Evolutionary conservation across 2,329 filamentous ascomycete genomes (phyloP), one percentile per base, ranked within the genome.

Genomic region (Aspergillus fumigatiaffinis): DNA sequence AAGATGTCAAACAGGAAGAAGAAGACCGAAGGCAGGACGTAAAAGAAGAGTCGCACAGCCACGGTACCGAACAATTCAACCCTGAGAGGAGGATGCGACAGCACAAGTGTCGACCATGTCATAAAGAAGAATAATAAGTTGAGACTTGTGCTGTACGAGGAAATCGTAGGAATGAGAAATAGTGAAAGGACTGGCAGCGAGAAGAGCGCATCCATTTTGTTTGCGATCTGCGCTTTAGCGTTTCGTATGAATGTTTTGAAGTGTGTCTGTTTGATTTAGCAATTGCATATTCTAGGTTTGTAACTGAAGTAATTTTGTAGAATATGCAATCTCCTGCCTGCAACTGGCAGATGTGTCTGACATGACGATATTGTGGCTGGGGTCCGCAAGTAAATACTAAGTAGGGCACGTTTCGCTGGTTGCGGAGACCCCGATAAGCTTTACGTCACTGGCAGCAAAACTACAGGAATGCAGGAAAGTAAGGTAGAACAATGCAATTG

Each of bases 111-210:
- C 5, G 86, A 86, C 92, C 92, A 96, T 65, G 90, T 93, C 77
- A 96, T 84, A 73, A 92, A 93, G 75, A 96, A 94, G 79, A 96
- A 92, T 60, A 95, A 78, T 25, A 96, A 77, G 72, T 94, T 96
- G 61, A 96, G 79, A 1, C 87, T 92, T 1, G 91, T 93, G 46
- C 80, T 87, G 78, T 88, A 92, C 6, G 89, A 88, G 6, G 84
- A 82, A 57, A 86, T 48, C 10, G 64, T 61, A 4, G 69, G 70
- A 2, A 72, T 44, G 8, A 72, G 60, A 38, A 71, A 60, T 23
- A 73, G 41, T 1, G 66, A 68, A 6, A 72, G 58, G 9, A 71
- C 51, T 7, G 71, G 69, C 6, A 73, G 53, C 0, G 69, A 68
- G 51, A 73, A 63, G 17, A 73, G 50, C 5, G 89, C 74, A 67